Conservation (phyloP, 495 filamentous ascomycete genomes). For the Aspergillus bridgeri region DNA sequence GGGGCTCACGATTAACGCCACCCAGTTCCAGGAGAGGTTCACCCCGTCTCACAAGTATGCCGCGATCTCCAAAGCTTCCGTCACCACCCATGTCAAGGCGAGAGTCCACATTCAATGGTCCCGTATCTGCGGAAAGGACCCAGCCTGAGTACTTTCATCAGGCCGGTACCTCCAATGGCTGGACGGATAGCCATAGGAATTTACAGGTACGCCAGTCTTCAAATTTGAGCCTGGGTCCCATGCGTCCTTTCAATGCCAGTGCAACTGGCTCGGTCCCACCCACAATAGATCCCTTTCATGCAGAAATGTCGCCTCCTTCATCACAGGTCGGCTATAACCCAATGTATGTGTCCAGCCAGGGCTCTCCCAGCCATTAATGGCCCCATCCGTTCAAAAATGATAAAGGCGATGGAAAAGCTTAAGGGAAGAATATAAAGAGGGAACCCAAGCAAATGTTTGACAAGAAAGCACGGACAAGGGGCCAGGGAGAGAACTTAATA, state of each 20-base stretch:
- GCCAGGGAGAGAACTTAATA: background rate
- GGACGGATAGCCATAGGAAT: constrained; percentile 27
- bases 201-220: constrained; percentile 19
- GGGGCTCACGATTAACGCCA: constrained; percentile 43
- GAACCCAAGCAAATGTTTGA: background rate
- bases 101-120: constrained; percentile 31
- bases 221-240: constrained; percentile 14
- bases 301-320: constrained; percentile 31
- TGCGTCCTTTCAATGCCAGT: constrained; percentile 25
- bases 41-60: constrained; percentile 34
- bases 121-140: constrained; percentile 25
- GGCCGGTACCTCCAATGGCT: constrained; percentile 23
- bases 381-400: background rate
- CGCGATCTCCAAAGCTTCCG: constrained; percentile 41
- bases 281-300: constrained; percentile 30
- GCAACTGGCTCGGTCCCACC: constrained; percentile 26
- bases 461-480: background rate
- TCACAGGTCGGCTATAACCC: constrained; percentile 33
- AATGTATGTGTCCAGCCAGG: constrained; percentile 33
- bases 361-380: constrained; percentile 17
- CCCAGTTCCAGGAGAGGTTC: constrained; percentile 44
- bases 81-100: constrained; percentile 38
- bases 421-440: background rate
- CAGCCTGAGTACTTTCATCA: constrained; percentile 35
- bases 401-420: background rate